These are phyloP conservation scores for Ambrosia trifida DNA, from an alignment of 129 eudicot species.

Conservation along the genomic window DNA sequence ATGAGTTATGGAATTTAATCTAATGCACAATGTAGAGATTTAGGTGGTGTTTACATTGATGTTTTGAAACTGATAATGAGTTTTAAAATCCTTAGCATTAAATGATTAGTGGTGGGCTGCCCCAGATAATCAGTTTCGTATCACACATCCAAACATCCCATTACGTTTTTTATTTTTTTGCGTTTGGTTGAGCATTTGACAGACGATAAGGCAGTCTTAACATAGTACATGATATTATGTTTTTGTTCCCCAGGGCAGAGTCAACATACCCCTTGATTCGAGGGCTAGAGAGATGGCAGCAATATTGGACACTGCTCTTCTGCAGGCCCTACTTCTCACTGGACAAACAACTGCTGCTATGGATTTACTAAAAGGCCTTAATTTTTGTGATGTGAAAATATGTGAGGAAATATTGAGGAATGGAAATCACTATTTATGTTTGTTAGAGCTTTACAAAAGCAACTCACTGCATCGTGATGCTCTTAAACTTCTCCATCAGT, in stretches of 20 bases:
- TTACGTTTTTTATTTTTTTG: not conserved
- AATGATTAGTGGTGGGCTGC: not conserved
- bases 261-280: conserved; percentile 61
- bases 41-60: not conserved
- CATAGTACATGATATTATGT: conserved; percentile 8
- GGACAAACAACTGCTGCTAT: conserved; percentile 75
- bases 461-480: conserved; percentile 91
- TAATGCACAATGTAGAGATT: not conserved
- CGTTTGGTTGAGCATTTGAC: conserved; percentile 12
- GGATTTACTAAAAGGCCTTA: conserved; percentile 79
- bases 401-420: conserved; percentile 81
- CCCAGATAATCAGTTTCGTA: conserved; percentile 1
- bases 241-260: conserved; percentile 60
- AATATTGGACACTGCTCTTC: conserved; percentile 83
- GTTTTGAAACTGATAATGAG: not conserved
- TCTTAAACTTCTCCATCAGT: conserved; percentile 74
- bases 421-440: conserved; percentile 58
- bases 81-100: not conserved
- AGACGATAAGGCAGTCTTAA: not conserved
- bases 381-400: conserved; percentile 82
- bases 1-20: not conserved
- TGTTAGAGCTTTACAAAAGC: conserved; percentile 81
- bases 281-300: conserved; percentile 89
- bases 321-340: conserved; percentile 82
- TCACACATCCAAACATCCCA: conserved; percentile 1